Conservation (phyloP, 805 yeast genomes). For the Suhomyces vadensis region DNA sequence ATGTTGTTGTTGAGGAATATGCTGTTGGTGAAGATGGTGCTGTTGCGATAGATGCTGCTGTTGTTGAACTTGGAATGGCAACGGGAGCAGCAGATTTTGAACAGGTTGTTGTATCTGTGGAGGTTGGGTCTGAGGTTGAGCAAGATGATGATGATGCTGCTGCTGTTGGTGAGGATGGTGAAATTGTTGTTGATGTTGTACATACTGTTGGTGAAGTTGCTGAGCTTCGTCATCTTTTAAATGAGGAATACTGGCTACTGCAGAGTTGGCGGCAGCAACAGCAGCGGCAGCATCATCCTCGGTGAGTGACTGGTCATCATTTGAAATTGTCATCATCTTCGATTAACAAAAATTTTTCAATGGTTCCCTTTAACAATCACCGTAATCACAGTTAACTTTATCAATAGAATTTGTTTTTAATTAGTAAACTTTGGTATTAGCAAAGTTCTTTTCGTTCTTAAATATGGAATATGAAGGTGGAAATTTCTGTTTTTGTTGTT, state of each 20-base stretch:
- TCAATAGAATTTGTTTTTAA: neutral
- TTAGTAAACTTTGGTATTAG: too few species aligned
- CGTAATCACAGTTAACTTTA: neutral
- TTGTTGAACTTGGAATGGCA: slow-evolving; percentile 8
- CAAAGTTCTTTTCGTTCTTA: too few species aligned
- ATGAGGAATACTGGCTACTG: slow-evolving; percentile 9
- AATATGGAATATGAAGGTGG: too few species aligned
- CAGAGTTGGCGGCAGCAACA: slow-evolving; percentile 14
- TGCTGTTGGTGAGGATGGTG: slow-evolving; percentile 16
- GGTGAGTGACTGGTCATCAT: slow-evolving; percentile 12
- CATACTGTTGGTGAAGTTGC: slow-evolving; percentile 12
- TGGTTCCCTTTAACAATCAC: neutral
- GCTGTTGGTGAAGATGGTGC: slow-evolving; percentile 12
- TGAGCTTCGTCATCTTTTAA: slow-evolving; percentile 14
- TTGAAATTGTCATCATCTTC: slow-evolving; percentile 13
- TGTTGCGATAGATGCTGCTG: slow-evolving; percentile 8
- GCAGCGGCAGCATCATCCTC: slow-evolving; percentile 15
- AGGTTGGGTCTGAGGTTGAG: slow-evolving; percentile 11
- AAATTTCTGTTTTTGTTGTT: neutral
- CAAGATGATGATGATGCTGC: slow-evolving; percentile 13
- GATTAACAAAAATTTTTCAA: neutral
- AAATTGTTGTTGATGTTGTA: slow-evolving; percentile 13
- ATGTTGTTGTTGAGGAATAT: slow-evolving; percentile 8
- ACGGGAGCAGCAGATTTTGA: slow-evolving; percentile 10
- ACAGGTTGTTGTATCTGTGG: slow-evolving; percentile 9